A percentile compares a stretch with the other conserved stretches of the same genome.
Conservation (phyloP, 805 yeast species). For the Wickerhamomyces silvicola region DNA sequence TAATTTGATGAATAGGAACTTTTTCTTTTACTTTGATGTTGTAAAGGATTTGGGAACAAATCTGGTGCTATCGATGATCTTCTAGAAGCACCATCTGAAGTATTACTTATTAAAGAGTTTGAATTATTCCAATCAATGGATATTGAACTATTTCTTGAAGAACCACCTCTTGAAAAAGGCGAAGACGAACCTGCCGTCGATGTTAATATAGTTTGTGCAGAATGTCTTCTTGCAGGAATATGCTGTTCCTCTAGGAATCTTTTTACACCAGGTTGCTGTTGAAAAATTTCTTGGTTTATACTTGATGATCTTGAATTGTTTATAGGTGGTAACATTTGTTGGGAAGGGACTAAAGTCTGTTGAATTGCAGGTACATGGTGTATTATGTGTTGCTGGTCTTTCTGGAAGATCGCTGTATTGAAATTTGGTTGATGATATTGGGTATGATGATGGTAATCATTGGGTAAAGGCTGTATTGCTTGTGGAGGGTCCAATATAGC, state of each 20-base stretch:
- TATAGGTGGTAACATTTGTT: slow-evolving; percentile 13
- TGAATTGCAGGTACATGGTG: not conserved
- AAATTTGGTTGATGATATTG: slow-evolving; percentile 9
- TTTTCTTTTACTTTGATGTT: slow-evolving; percentile 9
- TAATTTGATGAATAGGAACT: slow-evolving; percentile 15
- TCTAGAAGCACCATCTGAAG: slow-evolving; percentile 28
- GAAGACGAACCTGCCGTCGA: slow-evolving; percentile 21
- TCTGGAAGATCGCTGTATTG: slow-evolving; percentile 16
- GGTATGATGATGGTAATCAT: slow-evolving; percentile 5
- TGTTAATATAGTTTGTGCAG: slow-evolving; percentile 21
- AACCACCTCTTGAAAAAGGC: slow-evolving; percentile 29
- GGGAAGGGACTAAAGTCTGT: not conserved
- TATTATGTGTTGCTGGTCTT: slow-evolving; percentile 3
- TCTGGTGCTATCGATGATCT: slow-evolving; percentile 39
- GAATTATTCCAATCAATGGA: slow-evolving; percentile 25
- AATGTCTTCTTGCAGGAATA: slow-evolving; percentile 21
- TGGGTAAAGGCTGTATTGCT: not conserved
- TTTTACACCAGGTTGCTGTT: slow-evolving; percentile 23
- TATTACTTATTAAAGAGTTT: slow-evolving; percentile 13
- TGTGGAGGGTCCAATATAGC: slow-evolving; percentile 11
- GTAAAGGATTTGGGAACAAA: slow-evolving; percentile 30
- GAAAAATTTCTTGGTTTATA: slow-evolving; percentile 17
- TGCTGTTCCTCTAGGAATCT: slow-evolving; percentile 22
- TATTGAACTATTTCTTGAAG: slow-evolving; percentile 35
- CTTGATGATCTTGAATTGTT: slow-evolving; percentile 17